Evolutionary conservation across 441 rosid species (phyloP).

Genomic region (Gossypium trilobum): DNA sequence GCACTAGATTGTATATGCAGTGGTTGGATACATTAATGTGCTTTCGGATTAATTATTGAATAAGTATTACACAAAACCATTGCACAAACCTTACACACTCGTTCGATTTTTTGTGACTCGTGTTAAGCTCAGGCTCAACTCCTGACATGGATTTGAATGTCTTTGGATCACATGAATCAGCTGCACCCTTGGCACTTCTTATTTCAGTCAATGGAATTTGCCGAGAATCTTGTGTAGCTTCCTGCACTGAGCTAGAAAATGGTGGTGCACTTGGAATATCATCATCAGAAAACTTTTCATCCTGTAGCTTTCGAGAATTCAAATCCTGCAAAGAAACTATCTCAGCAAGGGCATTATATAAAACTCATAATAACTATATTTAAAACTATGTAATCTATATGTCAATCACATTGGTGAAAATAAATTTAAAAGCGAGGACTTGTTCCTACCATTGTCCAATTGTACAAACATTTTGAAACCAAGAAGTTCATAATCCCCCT

Average conservation of each 20-base stretch:
- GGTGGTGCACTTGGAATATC: constrained; percentile 91
- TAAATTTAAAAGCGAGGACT: neutral
- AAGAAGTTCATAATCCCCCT: neutral
- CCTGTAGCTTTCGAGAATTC: constrained; percentile 25
- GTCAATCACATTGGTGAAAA: neutral
- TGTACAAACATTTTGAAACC: neutral
- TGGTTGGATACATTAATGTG: neutral
- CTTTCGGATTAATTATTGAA: neutral
- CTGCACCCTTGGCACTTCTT: constrained; percentile 14
- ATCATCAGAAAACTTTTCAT: constrained; percentile 37
- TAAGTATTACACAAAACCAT: neutral
- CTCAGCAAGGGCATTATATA: constrained; percentile 10
- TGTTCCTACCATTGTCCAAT: neutral
- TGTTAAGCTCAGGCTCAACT: constrained; percentile 30
- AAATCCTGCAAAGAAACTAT: constrained; percentile 36
- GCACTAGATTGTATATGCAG: neutral
- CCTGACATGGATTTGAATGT: constrained; percentile 20
- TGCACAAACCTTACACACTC: constrained; percentile 53
- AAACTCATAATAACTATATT: neutral
- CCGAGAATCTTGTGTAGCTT: constrained; percentile 41
- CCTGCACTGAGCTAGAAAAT: constrained; percentile 45
- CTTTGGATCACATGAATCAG: constrained; percentile 22
- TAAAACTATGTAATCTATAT: neutral
- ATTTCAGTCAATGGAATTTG: constrained; percentile 32
- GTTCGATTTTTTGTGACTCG: constrained; percentile 35